Conservation (phyloP, 768 basidiomycete genomes). For the Russula foetens region DNA sequence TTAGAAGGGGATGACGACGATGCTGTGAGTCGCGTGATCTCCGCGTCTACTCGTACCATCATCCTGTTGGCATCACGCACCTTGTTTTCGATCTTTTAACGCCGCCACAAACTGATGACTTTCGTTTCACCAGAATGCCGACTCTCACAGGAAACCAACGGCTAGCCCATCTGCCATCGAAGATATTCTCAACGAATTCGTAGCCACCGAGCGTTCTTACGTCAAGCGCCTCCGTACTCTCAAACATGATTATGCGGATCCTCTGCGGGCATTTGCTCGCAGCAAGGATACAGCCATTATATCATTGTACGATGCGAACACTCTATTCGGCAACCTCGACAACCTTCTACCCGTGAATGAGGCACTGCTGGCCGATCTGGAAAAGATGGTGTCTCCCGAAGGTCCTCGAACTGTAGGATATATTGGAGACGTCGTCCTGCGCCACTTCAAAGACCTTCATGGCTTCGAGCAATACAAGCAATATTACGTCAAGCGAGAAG, state of each 20-base stretch:
- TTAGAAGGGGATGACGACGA: constrained; percentile 25
- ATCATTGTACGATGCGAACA: constrained; percentile 84
- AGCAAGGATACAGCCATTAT: constrained; percentile 83
- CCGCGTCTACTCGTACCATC: background rate
- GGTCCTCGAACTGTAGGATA: constrained; percentile 48
- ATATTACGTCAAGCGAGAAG: constrained; percentile 89
- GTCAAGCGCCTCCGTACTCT: constrained; percentile 74
- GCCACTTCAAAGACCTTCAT: constrained; percentile 74
- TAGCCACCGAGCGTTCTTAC: constrained; percentile 85
- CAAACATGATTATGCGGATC: constrained; percentile 86
- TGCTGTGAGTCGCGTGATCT: constrained; percentile 22
- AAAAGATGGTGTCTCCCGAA: constrained; percentile 63
- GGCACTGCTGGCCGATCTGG: constrained; percentile 74
- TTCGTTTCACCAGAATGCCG: background rate
- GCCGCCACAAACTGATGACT: background rate
- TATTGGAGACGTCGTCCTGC: constrained; percentile 78
- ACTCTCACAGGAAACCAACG: constrained; percentile 45
- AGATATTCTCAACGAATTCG: constrained; percentile 78
- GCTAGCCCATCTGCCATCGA: constrained; percentile 58
- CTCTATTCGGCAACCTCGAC: constrained; percentile 91
- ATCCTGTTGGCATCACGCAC: background rate
- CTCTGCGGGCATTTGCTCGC: constrained; percentile 76
- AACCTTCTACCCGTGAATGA: constrained; percentile 84
- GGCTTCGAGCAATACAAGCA: constrained; percentile 90
- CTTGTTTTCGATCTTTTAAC: background rate